These are phyloP conservation scores for Saururus chinensis DNA, from an alignment of 164 flowering plant species.

Conservation along the genomic window DNA sequence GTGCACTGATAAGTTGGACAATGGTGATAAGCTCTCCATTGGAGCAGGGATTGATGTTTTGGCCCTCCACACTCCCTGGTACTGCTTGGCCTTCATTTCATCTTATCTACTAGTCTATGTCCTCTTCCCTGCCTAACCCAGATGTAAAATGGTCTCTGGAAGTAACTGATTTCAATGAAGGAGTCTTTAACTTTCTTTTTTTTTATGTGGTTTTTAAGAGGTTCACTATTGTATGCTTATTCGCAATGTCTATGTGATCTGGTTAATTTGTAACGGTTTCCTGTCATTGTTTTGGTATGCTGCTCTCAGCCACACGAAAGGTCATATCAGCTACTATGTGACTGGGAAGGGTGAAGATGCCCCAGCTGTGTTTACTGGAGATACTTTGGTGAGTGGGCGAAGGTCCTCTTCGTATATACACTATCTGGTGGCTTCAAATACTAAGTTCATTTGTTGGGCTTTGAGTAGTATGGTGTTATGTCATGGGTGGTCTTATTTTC, in stretches of 20 bases:
- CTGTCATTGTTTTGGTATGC: background rate
- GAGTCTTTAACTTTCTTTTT: too few relatives aligned
- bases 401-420: too few relatives aligned
- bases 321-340: slow-evolving; percentile 85
- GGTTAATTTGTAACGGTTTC: background rate
- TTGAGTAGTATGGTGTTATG: too few relatives aligned
- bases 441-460: background rate
- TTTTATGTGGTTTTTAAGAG: background rate
- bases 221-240: too few relatives aligned
- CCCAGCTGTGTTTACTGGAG: slow-evolving; percentile 95
- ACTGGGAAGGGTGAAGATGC: slow-evolving; percentile 55
- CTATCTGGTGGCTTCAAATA: too few relatives aligned
- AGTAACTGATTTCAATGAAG: too few relatives aligned
- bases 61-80: slow-evolving; percentile 93
- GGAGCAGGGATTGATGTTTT: slow-evolving; percentile 47
- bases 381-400: slow-evolving; percentile 74
- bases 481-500: too few relatives aligned
- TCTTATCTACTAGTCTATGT: too few relatives aligned
- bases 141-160: too few relatives aligned
- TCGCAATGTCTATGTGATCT: too few relatives aligned
- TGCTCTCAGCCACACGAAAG: slow-evolving; percentile 76
- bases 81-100: background rate
- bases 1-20: slow-evolving; percentile 65
- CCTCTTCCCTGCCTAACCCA: too few relatives aligned
- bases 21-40: slow-evolving; percentile 64